phyloP scores from a whole-genome alignment of 2,329 filamentous ascomycete genomes.

The Canariomyces notabilis region DNA sequence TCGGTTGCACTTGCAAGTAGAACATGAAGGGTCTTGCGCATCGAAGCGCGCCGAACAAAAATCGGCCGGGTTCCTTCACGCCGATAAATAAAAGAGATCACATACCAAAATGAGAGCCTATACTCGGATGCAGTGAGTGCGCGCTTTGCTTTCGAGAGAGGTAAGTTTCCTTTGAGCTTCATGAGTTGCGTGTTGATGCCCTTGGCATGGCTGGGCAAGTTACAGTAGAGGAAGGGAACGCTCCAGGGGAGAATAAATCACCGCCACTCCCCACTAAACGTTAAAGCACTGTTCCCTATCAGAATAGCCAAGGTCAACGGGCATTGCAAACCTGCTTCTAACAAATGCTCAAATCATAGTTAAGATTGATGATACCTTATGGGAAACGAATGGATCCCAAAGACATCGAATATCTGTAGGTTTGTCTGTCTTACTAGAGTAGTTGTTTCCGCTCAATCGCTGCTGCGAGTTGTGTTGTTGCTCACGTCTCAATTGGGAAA shows the following conservation, averaged over 20 bases:
- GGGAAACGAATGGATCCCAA: neutral
- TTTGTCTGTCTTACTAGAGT: no score
- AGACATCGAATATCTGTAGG: neutral
- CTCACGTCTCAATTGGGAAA: neutral
- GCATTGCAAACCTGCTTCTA: neutral
- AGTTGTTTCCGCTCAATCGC: neutral
- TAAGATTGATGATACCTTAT: neutral
- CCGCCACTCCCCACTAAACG: constrained; percentile 14
- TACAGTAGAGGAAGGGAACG: neutral
- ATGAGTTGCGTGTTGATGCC: constrained; percentile 10
- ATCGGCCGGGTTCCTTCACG: neutral
- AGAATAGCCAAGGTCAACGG: constrained; percentile 6
- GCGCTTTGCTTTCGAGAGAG: neutral
- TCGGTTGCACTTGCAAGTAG: neutral
- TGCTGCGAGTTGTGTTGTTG: neutral
- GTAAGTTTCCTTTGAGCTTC: neutral
- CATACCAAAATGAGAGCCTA: constrained; percentile 2
- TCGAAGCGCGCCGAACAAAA: neutral
- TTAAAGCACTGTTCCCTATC: no score
- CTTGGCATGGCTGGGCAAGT: constrained; percentile 11
- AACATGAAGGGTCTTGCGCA: neutral
- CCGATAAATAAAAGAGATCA: neutral
- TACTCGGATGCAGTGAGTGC: neutral
- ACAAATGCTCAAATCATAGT: neutral
- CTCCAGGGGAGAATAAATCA: neutral